These are phyloP conservation scores for Diaporthe vexans DNA, from an alignment of 2,329 filamentous ascomycete species.

Conservation along the genomic window DNA sequence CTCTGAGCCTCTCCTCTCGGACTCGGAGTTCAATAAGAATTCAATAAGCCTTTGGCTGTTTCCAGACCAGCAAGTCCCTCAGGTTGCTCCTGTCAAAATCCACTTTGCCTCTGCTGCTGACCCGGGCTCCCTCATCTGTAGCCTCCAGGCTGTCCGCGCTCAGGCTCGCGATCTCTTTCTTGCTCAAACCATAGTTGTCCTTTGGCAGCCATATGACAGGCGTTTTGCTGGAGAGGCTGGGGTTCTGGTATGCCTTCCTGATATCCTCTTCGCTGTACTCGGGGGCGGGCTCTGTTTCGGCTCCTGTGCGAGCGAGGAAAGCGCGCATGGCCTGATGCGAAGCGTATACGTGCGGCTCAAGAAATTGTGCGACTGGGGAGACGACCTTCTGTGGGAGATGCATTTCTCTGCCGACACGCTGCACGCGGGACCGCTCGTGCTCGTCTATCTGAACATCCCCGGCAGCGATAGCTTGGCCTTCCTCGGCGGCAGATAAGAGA, in stretches of 20 bases:
- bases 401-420: constrained; percentile 35
- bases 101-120: constrained; percentile 36
- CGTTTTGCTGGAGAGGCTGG: constrained; percentile 37
- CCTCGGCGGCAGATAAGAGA: constrained; percentile 36
- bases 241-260: constrained; percentile 37
- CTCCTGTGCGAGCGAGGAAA: constrained; percentile 37
- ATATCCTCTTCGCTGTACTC: constrained; percentile 38
- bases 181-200: constrained; percentile 39
- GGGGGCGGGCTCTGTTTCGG: constrained; percentile 38
- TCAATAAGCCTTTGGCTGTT: constrained; percentile 32
- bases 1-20: not conserved
- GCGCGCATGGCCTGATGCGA: constrained; percentile 39
- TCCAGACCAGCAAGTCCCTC: constrained; percentile 36
- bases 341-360: constrained; percentile 40
- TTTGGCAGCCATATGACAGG: constrained; percentile 40
- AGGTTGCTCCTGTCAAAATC: constrained; percentile 37
- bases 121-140: constrained; percentile 39
- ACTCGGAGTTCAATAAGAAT: not conserved
- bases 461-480: constrained; percentile 34
- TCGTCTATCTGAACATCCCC: constrained; percentile 21
- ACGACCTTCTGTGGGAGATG: constrained; percentile 36
- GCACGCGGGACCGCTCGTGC: constrained; percentile 31
- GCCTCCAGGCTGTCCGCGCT: constrained; percentile 30
- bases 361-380: constrained; percentile 35
- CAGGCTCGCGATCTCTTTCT: constrained; percentile 35